Percentiles rank a stretch among this genome's conserved stretches.
Conservation (phyloP, 208 protist species). For the Leishmania amazonensis region DNA sequence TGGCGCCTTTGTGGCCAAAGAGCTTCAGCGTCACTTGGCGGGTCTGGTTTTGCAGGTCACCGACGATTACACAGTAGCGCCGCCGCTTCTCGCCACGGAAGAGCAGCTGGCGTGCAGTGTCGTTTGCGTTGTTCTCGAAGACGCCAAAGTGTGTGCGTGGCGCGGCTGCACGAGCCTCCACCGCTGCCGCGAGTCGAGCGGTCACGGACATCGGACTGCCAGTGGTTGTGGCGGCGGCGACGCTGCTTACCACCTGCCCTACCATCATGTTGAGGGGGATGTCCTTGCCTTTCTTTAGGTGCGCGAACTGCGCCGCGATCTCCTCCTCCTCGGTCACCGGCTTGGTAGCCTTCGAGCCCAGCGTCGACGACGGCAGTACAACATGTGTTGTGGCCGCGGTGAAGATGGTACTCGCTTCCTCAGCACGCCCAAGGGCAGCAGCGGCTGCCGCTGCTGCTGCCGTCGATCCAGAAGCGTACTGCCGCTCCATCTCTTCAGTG, state of each 20-base stretch:
- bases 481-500: constrained; percentile 57
- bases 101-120: constrained; percentile 77
- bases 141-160: constrained; percentile 38
- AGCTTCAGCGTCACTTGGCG: constrained; percentile 74
- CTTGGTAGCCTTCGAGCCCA: constrained; percentile 21
- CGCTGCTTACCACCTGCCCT: constrained; percentile 11
- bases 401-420: constrained; percentile 51
- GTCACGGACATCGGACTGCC: constrained; percentile 16
- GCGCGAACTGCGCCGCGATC: constrained; percentile 27
- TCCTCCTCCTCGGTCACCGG: constrained; percentile 32
- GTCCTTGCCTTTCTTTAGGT: constrained; percentile 26
- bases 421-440: constrained; percentile 14
- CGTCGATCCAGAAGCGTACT: constrained; percentile 10
- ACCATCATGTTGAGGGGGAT: constrained; percentile 19
- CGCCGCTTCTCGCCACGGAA: constrained; percentile 84
- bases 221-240: constrained; percentile 26
- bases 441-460: constrained; percentile 6
- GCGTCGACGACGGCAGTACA: constrained; percentile 42
- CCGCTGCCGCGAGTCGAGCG: constrained; percentile 24
- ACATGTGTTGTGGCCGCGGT: constrained; percentile 56
- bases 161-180: constrained; percentile 22
- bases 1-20: constrained; percentile 78
- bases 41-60: constrained; percentile 63
- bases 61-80: constrained; percentile 85
- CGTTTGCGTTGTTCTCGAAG: constrained; percentile 39